Evolutionary conservation across 2,329 filamentous ascomycete species (phyloP), one percentile per base, ranked within the genome.

Genomic region (Colletotrichum liriopes): DNA sequence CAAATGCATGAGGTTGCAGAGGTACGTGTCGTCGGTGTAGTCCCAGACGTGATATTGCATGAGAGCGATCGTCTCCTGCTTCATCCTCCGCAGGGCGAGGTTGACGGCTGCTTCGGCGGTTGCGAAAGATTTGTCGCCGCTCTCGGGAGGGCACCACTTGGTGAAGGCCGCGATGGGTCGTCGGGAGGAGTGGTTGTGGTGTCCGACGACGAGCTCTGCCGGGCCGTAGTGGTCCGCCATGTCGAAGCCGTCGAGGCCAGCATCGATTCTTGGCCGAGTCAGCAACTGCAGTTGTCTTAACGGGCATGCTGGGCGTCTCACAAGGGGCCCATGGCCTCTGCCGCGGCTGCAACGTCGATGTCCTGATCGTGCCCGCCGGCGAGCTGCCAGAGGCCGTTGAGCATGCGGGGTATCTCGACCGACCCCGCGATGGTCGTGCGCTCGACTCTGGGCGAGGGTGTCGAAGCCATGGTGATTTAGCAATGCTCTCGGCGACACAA

Each of bases 201-300:
- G 58, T 16, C 69, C 69, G 58, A 71, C 37, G 58, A 71, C 65
- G 9, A 62, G 58, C 56, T 71, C 69, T 0, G 69, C 69, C 18
- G 69, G 69, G 16, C 69, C 79, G 65, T 83, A 82, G 55, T 82
- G 81, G 67, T 82, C 81, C 6, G 81, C 81, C 81, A 83, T 82
- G 61, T 82, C 80, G 29, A 78, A 74, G 18, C 78, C 77, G 2
- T 71, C 73, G 5, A 82, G 74, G 0, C 81, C 81, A 12, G 58
- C 49, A 45, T 75, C 73, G 35, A 71, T 68, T 8, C 68, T 71
- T 2, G 2, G 9, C 20, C 26, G 12, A 26, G 37, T 63, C 47
- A 63, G 60, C 37, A 32, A 49, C 23, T 39, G 2, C 12, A 8
- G 11, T 12, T 32, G 3, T 20, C 32, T 20, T 3, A 26, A 20